A percentile compares a stretch with the other conserved stretches of the same genome.
Evolutionary conservation across 2,329 filamentous ascomycete genomes (phyloP).

Genomic region (Apiospora hydei): DNA sequence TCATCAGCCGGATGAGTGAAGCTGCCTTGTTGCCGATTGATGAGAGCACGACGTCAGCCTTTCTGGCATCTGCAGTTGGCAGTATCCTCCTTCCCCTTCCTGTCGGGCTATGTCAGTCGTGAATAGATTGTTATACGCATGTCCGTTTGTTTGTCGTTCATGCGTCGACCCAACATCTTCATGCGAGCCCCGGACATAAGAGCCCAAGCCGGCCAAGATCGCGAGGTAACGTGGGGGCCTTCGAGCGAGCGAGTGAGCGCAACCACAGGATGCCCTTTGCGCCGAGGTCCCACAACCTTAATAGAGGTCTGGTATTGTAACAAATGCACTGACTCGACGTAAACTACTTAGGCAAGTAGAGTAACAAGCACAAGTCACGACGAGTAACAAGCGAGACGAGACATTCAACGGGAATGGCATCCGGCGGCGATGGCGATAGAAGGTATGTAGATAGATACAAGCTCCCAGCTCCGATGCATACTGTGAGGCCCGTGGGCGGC

Average conservation of each 20-base stretch:
- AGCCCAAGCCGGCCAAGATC: not conserved
- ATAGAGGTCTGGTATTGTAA: not conserved
- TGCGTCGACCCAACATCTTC: slow-evolving; percentile 5
- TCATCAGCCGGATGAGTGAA: not conserved
- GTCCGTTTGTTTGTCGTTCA: not conserved
- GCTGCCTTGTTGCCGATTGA: slow-evolving; percentile 10
- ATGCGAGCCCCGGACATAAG: not conserved
- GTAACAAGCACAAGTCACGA: not conserved
- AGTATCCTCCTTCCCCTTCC: not conserved
- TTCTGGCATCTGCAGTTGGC: not conserved
- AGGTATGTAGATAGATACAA: not conserved
- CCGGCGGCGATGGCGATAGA: not conserved
- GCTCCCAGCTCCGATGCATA: not conserved
- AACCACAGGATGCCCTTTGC: not conserved
- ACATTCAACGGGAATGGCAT: not conserved
- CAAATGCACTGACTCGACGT: not conserved
- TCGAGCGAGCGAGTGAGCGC: not conserved
- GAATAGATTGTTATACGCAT: slow-evolving; percentile 8
- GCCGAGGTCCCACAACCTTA: slow-evolving; percentile 2
- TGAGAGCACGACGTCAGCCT: not conserved
- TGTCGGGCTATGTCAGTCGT: not conserved
- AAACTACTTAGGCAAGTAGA: not conserved
- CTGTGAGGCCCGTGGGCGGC: not conserved
- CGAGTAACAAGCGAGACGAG: not conserved
- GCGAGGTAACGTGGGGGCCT: not conserved